A percentile compares a stretch with the other conserved stretches of the same genome.
These are phyloP conservation scores for Aspergillus costaricaensis DNA, from an alignment of 2,329 filamentous ascomycete genomes.

Conservation along the genomic window DNA sequence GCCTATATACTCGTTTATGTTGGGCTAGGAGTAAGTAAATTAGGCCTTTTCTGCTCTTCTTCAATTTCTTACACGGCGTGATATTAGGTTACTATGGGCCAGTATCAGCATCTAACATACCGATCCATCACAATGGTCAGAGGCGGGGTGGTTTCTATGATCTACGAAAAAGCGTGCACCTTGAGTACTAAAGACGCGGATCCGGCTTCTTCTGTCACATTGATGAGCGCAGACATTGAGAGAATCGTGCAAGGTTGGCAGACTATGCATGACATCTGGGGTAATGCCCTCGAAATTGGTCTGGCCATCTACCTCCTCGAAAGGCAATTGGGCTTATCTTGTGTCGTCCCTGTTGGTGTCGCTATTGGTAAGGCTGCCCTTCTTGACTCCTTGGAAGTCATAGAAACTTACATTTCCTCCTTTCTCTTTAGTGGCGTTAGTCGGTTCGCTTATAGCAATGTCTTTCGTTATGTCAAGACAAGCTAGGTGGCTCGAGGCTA, in stretches of 20 bases:
- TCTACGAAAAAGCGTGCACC: slow-evolving; percentile 50
- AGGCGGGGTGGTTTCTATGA: slow-evolving; percentile 49
- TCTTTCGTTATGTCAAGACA: slow-evolving; percentile 44
- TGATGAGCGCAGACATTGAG: slow-evolving; percentile 52
- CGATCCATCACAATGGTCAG: slow-evolving; percentile 48
- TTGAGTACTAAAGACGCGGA: slow-evolving; percentile 38
- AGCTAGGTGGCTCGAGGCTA: slow-evolving; percentile 53
- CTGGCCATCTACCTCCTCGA: slow-evolving; percentile 49
- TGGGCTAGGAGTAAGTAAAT: slow-evolving; percentile 42
- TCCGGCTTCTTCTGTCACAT: slow-evolving; percentile 42
- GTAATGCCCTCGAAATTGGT: slow-evolving; percentile 47
- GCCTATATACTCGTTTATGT: slow-evolving; percentile 47
- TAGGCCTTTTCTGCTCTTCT: background rate
- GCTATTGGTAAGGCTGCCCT: slow-evolving; percentile 36
- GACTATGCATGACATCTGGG: slow-evolving; percentile 50
- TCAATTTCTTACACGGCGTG: background rate
- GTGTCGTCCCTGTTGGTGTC: slow-evolving; percentile 48
- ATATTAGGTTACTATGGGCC: slow-evolving; percentile 40
- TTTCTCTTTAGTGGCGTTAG: slow-evolving; percentile 32
- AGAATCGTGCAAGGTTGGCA: slow-evolving; percentile 45
- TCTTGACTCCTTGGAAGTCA: background rate
- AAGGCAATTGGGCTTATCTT: slow-evolving; percentile 46
- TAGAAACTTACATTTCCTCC: background rate
- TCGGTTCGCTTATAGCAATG: slow-evolving; percentile 38
- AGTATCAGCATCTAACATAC: slow-evolving; percentile 47